Evolutionary conservation across 2,329 filamentous ascomycete species (phyloP), one percentile per base, ranked within the genome.

Genomic region (Colletotrichum salicis): DNA sequence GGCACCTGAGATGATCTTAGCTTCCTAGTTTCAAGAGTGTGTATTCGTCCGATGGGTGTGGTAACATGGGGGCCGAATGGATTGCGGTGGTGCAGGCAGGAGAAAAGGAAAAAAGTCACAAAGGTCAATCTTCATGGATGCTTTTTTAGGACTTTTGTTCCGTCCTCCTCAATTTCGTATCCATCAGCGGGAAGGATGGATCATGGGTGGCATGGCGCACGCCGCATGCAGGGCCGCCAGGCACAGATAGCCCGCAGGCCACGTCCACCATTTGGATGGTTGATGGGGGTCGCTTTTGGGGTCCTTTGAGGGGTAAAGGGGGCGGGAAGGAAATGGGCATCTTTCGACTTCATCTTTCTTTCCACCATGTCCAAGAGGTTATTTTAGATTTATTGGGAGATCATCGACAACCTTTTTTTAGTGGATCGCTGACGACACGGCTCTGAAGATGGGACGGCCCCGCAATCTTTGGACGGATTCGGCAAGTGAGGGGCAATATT

Each of bases 321-420:
- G 35, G 56, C 27, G 65, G 65, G 52, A 59, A 29, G 52, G 45
- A 60, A 69, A 71, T 64, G 59, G 33, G 27, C 59, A 64, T 69
- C 64, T 55, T 69, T 71, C 54, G 52, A 64, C 41, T 41, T 71
- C 45, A 33, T 52, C 63, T 55, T 55, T 33, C 56, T 68, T 59
- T 45, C 45, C 41, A 35, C 45, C 54, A 27, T 59, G 41, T 69
- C 69, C 65, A 69, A 68, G 64, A 64, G 58, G 65, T 64, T 69
- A 71, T 69, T 64, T 60, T 71, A 51, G 59, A 69, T 64, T 69
- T 68, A 71, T 71, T 71, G 65, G 64, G 56, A 68, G 54, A 71
- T 71, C 69, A 71, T 51, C 65, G 69, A 64, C 48, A 61, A 71
- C 48, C 69, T 29, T 54, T 63, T 57, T 59, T 58, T 22, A 58